Evolutionary conservation across 164 flowering plant species (phyloP), one percentile per base, ranked within the genome.

Genomic region (Platanus orientalis): DNA sequence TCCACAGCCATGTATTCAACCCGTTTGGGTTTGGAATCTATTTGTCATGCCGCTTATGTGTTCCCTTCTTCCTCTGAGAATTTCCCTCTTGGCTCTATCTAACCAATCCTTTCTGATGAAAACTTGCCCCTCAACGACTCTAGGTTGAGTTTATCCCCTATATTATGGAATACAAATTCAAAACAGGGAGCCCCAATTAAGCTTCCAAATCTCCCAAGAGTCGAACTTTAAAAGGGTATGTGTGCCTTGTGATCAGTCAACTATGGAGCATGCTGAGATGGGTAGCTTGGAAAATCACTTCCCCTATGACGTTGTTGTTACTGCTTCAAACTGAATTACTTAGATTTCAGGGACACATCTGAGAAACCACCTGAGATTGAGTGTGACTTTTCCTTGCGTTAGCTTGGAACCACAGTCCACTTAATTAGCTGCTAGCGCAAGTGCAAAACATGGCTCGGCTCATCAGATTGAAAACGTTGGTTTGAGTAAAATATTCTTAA

Each of bases 311-410:
- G 55, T 42, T 25, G 27, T 57, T 57, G 73, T 53, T 55, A 66
- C 61, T 67, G 60, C 64, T 65, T 54, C 62, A 54, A 60, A 49
- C 23, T 64, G 51, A 69, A 32, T 29, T n/a, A 21, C 25, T 12
- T 72, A 71, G 62, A 69, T 49, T n/a, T 49, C 21, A 58, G 59
- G 54, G 72, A 69, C 55, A 30, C 57, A 25, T 63, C 51, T 54
- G 79, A 72, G 61, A 61, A 52, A 58, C 52, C 70, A 54, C 51
- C 64, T 11, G 73, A 62, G 45, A 52, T 17, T 23, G 76, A 72
- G 23, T 88, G 83, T 74, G 97, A 94, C 64, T 76, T 94, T 42
- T 82, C 95, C 16, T 74, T 94, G 76, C 72, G 75, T 7, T n/a
- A n/a, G n/a, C n/a, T 62, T 77, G 60, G 77, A 71, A 7, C 57